phyloP scores from a whole-genome alignment of 2,329 filamentous ascomycete species.

The Fusarium veterinarium region DNA sequence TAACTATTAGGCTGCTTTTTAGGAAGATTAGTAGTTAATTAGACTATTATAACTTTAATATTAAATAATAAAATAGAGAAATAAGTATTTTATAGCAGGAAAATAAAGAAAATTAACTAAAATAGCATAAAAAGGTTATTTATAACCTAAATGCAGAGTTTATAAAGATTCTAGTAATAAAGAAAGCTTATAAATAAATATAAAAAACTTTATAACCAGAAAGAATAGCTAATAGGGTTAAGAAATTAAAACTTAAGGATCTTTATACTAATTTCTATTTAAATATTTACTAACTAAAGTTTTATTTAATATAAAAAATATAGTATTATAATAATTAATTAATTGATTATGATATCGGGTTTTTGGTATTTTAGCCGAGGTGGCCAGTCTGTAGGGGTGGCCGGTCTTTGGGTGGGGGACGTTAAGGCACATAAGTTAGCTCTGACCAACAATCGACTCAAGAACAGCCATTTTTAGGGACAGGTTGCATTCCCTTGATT shows the following conservation, averaged over 20 bases:
- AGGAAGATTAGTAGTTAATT: not conserved
- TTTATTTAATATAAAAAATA: too few relatives aligned
- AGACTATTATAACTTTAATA: accelerated
- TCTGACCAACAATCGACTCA: constrained; percentile 26
- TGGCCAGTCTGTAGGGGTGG: too few relatives aligned
- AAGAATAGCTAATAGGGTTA: not conserved
- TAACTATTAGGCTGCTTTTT: not conserved
- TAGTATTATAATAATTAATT: too few relatives aligned
- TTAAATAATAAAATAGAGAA: not conserved
- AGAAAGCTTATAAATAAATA: not conserved
- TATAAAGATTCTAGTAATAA: not conserved
- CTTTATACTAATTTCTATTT: not conserved
- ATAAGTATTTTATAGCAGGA: accelerated
- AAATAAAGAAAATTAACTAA: not conserved
- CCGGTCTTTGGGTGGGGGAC: too few relatives aligned
- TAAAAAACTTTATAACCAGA: not conserved
- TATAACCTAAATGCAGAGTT: not conserved
- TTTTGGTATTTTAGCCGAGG: too few relatives aligned
- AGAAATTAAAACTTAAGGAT: not conserved
- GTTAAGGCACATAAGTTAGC: not conserved
- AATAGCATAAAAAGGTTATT: not conserved
- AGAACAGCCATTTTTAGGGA: constrained; percentile 38
- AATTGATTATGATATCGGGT: too few relatives aligned
- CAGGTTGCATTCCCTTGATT: constrained; percentile 44
- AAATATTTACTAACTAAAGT: not conserved